Evolutionary conservation across 2,329 filamentous ascomycete species (phyloP), one percentile per base, ranked within the genome.

Genomic region (Fusarium equiseti): DNA sequence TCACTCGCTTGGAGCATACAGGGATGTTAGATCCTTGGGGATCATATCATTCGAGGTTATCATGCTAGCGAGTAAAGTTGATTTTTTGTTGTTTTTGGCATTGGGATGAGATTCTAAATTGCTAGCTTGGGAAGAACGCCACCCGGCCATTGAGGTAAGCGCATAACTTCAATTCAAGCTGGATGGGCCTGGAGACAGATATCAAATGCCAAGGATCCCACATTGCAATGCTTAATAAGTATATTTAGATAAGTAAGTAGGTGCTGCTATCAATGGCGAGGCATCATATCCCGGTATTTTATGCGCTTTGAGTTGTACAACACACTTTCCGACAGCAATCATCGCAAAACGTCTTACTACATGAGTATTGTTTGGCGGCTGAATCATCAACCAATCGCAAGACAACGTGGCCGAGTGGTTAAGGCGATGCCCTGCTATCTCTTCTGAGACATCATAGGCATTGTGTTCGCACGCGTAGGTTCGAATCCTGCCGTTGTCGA

Each of bases 401-500:
- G 59, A 63, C 59, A 61, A 61, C 56, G 59, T 63, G 59, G 45
- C 59, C 59, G 59, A 61, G 56, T 61, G 59, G 59, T 63, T 53
- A 62, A 62, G 59, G 59, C 59, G 59, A 62, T 62, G 59, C 59
- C 59, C 59, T 62, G 59, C 59, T 62, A 62, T 61, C 59, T 61
- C 44, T 50, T 35, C 5, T 6, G 58, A 50, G 58, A 43, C 58
- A 61, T 61, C 58, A 59, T 20, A 61, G 58, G 58, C 58, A 61
- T 59, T 61, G 59, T 62, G 59, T 60, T 62, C 58, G 59, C 35
- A 61, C 44, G 54, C 59, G 54, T 60, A 62, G 55, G 59, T 62
- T 60, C 44, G 44, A 62, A 51, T 60, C 59, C 54, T 60, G 55
- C 44, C 59, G 44, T 60, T 62, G 59, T 60, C 55, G 55, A 27